Percentiles rank a stretch among this genome's conserved stretches.
Conservation (phyloP, 1,284 basidiomycete species). For the Takashimella tepidaria region DNA sequence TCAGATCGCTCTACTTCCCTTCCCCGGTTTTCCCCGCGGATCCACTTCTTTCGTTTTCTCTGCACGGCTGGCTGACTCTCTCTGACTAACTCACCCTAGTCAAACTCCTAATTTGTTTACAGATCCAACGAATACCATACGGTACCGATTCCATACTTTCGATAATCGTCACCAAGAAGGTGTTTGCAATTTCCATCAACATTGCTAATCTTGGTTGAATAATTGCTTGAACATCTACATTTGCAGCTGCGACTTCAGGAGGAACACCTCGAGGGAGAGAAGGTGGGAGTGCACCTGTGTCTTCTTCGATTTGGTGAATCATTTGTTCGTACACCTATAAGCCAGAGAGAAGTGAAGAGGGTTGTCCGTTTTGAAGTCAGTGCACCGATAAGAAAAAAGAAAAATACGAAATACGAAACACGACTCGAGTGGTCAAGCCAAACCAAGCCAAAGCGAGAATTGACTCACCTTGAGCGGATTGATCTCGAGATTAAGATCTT, state of each 20-base stretch:
- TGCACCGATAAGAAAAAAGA: background rate
- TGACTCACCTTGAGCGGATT: slow-evolving; percentile 84
- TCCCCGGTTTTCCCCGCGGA: no score
- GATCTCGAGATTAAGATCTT: slow-evolving; percentile 96
- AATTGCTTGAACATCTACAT: slow-evolving; percentile 92
- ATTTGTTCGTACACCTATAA: slow-evolving; percentile 93
- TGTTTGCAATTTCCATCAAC: slow-evolving; percentile 99
- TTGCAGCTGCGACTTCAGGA: slow-evolving; percentile 87
- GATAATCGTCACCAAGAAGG: slow-evolving; percentile 95
- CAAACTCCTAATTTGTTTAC: slow-evolving; percentile 95
- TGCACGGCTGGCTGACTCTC: no score
- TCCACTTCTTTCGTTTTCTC: no score
- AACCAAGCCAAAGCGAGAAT: background rate
- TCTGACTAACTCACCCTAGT: slow-evolving; percentile 85
- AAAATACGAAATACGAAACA: no score
- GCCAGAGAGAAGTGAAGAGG: background rate
- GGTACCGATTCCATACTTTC: slow-evolving; percentile 96
- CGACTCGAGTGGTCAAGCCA: background rate
- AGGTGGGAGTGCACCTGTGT: slow-evolving; percentile 81
- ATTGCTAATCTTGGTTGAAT: slow-evolving; percentile 93
- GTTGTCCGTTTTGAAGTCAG: background rate
- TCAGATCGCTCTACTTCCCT: no score
- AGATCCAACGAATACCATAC: slow-evolving; percentile 99
- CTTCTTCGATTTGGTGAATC: slow-evolving; percentile 96
- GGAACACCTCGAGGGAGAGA: slow-evolving; percentile 88